phyloP scores from a whole-genome alignment of 306 rosid genomes.

The Carpinus viminea region DNA sequence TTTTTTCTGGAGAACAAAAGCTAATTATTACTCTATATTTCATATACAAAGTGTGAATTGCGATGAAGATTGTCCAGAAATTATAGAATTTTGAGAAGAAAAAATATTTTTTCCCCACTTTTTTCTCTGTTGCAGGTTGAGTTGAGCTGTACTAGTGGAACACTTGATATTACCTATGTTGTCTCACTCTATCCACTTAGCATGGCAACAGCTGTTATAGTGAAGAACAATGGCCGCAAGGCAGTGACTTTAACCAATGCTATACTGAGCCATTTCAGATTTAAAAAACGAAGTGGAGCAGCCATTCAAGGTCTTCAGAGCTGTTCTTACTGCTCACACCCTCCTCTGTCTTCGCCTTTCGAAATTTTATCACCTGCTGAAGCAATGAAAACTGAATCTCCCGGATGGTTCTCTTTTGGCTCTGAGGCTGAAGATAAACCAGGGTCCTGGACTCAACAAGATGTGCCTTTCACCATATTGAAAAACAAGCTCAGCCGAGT shows the following conservation, averaged over 20 bases:
- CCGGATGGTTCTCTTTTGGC: slow-evolving; percentile 60
- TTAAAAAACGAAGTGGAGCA: slow-evolving; percentile 66
- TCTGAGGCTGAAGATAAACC: slow-evolving; percentile 51
- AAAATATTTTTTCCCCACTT: background rate
- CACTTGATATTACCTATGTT: slow-evolving; percentile 67
- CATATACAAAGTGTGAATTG: background rate
- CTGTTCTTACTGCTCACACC: slow-evolving; percentile 64
- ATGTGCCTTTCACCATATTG: slow-evolving; percentile 67
- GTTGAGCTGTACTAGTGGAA: slow-evolving; percentile 43
- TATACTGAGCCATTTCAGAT: slow-evolving; percentile 75
- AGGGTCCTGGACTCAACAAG: slow-evolving; percentile 78
- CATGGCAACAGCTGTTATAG: slow-evolving; percentile 85
- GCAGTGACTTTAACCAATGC: slow-evolving; percentile 61
- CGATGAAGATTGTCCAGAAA: no score
- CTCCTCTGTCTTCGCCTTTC: slow-evolving; percentile 77
- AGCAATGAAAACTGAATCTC: slow-evolving; percentile 58
- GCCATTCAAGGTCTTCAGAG: slow-evolving; percentile 77
- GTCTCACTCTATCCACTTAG: slow-evolving; percentile 80
- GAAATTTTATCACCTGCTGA: slow-evolving; percentile 70
- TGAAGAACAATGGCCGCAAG: slow-evolving; percentile 65
- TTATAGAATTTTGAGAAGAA: background rate
- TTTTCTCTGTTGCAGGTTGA: slow-evolving; percentile 44
- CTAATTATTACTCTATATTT: background rate
- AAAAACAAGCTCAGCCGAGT: slow-evolving; percentile 84
- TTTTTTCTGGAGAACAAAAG: background rate